Conservation (phyloP, 163 green algal genomes). For the Chloromonas sp. region DNA sequence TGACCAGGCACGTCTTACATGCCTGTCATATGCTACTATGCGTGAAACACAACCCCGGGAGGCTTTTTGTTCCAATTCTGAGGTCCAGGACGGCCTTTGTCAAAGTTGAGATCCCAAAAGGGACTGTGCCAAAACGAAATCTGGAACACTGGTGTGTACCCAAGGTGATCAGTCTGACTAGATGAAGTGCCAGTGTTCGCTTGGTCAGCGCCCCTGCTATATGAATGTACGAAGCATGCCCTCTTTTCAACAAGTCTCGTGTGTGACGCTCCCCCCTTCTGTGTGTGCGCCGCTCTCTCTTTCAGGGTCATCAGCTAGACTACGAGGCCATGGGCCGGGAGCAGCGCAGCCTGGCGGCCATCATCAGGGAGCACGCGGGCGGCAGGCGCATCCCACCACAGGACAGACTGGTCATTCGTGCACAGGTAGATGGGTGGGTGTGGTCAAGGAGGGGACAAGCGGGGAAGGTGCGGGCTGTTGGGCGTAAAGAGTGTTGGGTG, state of each 20-base stretch:
- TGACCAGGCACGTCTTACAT: too few relatives aligned
- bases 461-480: background rate
- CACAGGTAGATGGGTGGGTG: constrained; percentile 30
- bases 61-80: too few relatives aligned
- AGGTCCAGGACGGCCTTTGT: too few relatives aligned
- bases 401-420: constrained; percentile 37
- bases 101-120: too few relatives aligned
- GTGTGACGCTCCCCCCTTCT: background rate
- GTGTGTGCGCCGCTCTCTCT: background rate
- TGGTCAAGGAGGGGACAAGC: background rate
- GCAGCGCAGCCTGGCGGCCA: constrained; percentile 40
- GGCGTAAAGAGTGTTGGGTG: background rate
- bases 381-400: constrained; percentile 21
- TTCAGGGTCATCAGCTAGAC: constrained; percentile 50
- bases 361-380: constrained; percentile 43
- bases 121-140: too few relatives aligned
- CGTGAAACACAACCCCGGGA: too few relatives aligned
- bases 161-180: background rate
- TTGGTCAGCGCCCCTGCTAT: too few relatives aligned
- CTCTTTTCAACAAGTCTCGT: background rate
- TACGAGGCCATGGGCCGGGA: constrained; percentile 64
- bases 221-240: too few relatives aligned
- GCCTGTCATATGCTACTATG: too few relatives aligned
- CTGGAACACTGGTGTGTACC: background rate
- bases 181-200: background rate